These are phyloP conservation scores for Coleophoma cylindrospora DNA, from an alignment of 2,329 filamentous ascomycete genomes.

Conservation along the genomic window DNA sequence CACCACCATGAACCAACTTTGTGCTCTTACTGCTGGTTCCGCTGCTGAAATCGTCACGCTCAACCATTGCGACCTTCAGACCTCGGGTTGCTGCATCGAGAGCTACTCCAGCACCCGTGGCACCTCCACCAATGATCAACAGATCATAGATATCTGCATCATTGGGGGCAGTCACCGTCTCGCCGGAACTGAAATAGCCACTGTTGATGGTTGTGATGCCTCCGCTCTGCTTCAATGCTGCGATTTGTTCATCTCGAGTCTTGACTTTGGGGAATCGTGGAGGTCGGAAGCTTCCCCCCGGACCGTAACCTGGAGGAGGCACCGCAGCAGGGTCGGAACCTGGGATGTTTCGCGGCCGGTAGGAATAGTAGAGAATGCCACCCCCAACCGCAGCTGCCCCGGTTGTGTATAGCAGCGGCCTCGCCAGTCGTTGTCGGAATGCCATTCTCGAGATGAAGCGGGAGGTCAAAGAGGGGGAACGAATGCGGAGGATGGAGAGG, in stretches of 20 bases:
- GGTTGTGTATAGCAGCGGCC: constrained; percentile 44
- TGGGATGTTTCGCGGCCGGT: constrained; percentile 68
- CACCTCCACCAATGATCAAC: constrained; percentile 65
- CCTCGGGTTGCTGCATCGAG: constrained; percentile 68
- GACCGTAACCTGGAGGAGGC: constrained; percentile 64
- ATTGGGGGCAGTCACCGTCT: constrained; percentile 22
- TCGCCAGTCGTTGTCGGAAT: constrained; percentile 36
- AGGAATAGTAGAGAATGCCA: constrained; percentile 46
- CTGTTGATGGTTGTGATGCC: constrained; percentile 38
- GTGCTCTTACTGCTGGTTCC: constrained; percentile 73
- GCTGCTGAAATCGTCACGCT: constrained; percentile 69
- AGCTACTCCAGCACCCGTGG: constrained; percentile 66
- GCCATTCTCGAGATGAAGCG: constrained; percentile 19
- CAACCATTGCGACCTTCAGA: constrained; percentile 66
- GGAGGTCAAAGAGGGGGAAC: background rate
- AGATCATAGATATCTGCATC: constrained; percentile 57
- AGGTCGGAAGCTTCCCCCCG: constrained; percentile 59
- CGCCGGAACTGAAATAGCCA: constrained; percentile 45
- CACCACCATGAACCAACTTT: constrained; percentile 73
- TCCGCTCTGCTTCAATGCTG: constrained; percentile 41
- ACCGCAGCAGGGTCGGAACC: constrained; percentile 64
- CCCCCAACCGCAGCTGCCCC: constrained; percentile 39
- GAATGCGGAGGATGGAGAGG: constrained; percentile 6
- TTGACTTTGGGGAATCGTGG: constrained; percentile 47
- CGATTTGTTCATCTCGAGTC: constrained; percentile 43